Conservation (phyloP, 192 early-diverging fungal genomes). For the Chytriomyces hyalinus region DNA sequence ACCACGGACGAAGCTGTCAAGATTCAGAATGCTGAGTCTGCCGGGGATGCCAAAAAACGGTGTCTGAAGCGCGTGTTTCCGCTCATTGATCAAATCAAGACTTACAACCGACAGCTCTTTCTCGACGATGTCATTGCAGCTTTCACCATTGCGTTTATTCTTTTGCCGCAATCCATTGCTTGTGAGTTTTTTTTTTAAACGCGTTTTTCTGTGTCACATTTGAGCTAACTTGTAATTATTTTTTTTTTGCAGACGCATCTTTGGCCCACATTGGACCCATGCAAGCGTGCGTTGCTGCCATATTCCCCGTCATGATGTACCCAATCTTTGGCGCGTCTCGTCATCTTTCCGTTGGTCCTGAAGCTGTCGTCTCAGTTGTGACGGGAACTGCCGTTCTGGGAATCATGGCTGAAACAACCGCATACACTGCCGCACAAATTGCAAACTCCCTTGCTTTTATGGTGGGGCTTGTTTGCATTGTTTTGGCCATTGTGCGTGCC, state of each 20-base stretch:
- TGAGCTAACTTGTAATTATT: neutral
- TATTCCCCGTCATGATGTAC: constrained; percentile 47
- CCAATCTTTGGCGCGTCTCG: constrained; percentile 47
- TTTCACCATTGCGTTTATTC: constrained; percentile 47
- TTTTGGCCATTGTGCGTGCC: constrained; percentile 39
- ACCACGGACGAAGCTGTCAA: no score
- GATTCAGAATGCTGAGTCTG: no score
- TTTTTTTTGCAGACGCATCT: constrained; percentile 10
- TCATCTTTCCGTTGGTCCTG: constrained; percentile 44
- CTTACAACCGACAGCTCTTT: constrained; percentile 3
- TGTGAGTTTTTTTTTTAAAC: constrained; percentile 20
- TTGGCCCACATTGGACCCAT: constrained; percentile 43
- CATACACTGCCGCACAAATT: constrained; percentile 29
- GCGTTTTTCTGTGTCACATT: no score
- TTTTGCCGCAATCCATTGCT: constrained; percentile 52
- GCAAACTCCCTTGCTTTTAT: constrained; percentile 37
- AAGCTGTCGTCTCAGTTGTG: constrained; percentile 19
- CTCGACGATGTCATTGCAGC: constrained; percentile 42
- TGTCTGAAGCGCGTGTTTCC: neutral
- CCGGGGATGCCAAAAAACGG: no score
- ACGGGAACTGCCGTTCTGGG: neutral
- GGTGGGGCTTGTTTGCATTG: constrained; percentile 39
- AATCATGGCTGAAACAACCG: neutral
- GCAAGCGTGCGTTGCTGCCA: constrained; percentile 40
- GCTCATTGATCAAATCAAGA: constrained; percentile 3